Percentiles rank a stretch among this genome's conserved stretches.
Conservation (phyloP, 176 grass and related monocot species). For the Elymus sibiricus region DNA sequence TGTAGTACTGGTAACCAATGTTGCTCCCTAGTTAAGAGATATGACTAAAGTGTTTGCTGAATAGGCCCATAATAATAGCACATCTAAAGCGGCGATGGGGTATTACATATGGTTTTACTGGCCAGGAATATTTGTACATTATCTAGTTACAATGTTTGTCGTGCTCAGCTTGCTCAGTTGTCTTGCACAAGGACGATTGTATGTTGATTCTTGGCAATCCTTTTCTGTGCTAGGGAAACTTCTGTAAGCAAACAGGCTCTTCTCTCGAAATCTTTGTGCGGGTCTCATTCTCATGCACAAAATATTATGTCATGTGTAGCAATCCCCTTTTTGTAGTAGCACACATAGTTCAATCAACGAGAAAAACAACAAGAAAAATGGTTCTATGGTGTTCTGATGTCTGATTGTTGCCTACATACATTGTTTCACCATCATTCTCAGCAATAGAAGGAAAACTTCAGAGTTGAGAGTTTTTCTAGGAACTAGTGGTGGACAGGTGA, state of each 20-base stretch:
- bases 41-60: background rate
- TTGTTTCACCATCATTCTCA: background rate
- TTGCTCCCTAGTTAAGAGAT: background rate
- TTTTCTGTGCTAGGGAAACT: background rate
- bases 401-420: background rate
- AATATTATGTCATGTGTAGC: background rate
- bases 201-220: background rate
- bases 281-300: background rate
- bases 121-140: no score
- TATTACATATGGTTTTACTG: background rate
- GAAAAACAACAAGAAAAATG: background rate
- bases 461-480: background rate
- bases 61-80: background rate
- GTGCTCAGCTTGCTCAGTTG: no score
- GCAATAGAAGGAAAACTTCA: background rate
- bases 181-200: background rate
- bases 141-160: no score
- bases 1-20: constrained; percentile 13
- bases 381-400: background rate
- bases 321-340: background rate
- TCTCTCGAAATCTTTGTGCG: background rate
- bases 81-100: background rate
- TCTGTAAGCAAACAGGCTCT: background rate
- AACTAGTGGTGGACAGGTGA: background rate
- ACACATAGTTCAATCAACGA: background rate